phyloP scores from a whole-genome alignment of 352 stramenopile species.

The Globisporangium sylvaticum region DNA sequence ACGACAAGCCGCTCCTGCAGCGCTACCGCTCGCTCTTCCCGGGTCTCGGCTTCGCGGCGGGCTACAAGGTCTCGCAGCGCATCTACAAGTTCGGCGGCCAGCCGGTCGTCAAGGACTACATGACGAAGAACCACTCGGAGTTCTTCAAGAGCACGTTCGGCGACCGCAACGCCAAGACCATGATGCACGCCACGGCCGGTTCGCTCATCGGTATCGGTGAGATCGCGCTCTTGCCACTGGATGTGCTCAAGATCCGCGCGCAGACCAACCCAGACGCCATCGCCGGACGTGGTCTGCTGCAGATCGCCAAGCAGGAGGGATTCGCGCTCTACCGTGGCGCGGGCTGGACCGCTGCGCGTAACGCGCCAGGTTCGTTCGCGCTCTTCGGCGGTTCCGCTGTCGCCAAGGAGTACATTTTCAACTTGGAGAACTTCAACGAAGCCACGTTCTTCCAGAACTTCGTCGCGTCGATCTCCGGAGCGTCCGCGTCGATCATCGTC shows the following conservation, averaged over 20 bases:
- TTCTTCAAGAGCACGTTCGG: slow-evolving; percentile 89
- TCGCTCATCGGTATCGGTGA: slow-evolving; percentile 94
- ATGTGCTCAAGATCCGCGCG: slow-evolving; percentile 96
- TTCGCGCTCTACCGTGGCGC: slow-evolving; percentile 89
- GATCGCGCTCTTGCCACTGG: slow-evolving; percentile 92
- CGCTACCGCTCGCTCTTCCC: slow-evolving; percentile 90
- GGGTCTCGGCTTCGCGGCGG: slow-evolving; percentile 90
- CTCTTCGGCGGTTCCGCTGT: slow-evolving; percentile 92
- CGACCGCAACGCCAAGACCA: slow-evolving; percentile 90
- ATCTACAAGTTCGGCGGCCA: slow-evolving; percentile 97
- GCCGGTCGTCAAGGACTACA: slow-evolving; percentile 91
- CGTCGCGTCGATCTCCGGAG: slow-evolving; percentile 80
- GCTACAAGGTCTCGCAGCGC: slow-evolving; percentile 95
- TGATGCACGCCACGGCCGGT: slow-evolving; percentile 91
- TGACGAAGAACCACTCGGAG: slow-evolving; percentile 85
- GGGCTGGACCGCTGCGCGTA: slow-evolving; percentile 90
- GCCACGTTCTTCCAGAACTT: slow-evolving; percentile 92
- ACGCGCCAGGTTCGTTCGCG: slow-evolving; percentile 93
- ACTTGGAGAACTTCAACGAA: slow-evolving; percentile 87
- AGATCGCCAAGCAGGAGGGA: slow-evolving; percentile 92
- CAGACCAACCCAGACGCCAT: slow-evolving; percentile 94
- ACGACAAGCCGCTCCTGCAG: slow-evolving; percentile 66
- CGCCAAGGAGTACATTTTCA: slow-evolving; percentile 89
- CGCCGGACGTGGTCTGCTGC: slow-evolving; percentile 84
- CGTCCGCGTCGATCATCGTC: slow-evolving; percentile 85